Conservation (phyloP, 2,329 filamentous ascomycete species). For the Aspergillus flavus region DNA sequence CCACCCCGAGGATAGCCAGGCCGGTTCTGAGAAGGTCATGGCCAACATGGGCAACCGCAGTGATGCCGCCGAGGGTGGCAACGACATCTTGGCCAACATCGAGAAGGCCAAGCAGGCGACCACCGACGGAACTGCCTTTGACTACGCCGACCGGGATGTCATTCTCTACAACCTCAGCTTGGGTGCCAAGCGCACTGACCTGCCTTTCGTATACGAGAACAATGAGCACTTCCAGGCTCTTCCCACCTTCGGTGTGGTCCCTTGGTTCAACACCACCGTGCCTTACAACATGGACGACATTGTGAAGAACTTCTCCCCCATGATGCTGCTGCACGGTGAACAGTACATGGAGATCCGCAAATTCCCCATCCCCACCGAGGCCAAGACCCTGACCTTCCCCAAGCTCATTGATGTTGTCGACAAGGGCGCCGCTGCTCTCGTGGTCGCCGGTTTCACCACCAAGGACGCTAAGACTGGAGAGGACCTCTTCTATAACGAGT, state of each 20-base stretch:
- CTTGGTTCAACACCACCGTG: conserved; percentile 81
- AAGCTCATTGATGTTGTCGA: conserved; percentile 92
- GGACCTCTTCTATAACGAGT: conserved; percentile 96
- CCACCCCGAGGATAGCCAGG: conserved; percentile 76
- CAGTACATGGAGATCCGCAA: conserved; percentile 95
- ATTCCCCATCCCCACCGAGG: conserved; percentile 86
- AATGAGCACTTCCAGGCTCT: conserved; percentile 89
- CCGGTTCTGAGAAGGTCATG: conserved; percentile 77
- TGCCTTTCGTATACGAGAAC: conserved; percentile 88
- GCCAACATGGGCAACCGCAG: conserved; percentile 82
- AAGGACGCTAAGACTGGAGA: conserved; percentile 83
- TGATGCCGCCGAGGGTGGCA: conserved; percentile 51
- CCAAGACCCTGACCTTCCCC: conserved; percentile 72
- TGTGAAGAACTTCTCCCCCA: conserved; percentile 93
- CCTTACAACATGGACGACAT: conserved; percentile 81
- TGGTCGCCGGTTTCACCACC: conserved; percentile 79
- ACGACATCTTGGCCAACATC: conserved; percentile 74
- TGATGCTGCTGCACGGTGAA: conserved; percentile 99
- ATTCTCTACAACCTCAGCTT: conserved; percentile 96
- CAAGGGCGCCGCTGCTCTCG: conserved; percentile 86
- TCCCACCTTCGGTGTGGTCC: conserved; percentile 94
- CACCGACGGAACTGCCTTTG: conserved; percentile 73
- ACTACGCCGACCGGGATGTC: conserved; percentile 81
- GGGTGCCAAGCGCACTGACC: conserved; percentile 85
- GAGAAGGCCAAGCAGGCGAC: conserved; percentile 73